Percentiles rank a stretch among this genome's conserved stretches.
Conservation (phyloP, 805 yeast species). For the Debaryomyces maramus region DNA sequence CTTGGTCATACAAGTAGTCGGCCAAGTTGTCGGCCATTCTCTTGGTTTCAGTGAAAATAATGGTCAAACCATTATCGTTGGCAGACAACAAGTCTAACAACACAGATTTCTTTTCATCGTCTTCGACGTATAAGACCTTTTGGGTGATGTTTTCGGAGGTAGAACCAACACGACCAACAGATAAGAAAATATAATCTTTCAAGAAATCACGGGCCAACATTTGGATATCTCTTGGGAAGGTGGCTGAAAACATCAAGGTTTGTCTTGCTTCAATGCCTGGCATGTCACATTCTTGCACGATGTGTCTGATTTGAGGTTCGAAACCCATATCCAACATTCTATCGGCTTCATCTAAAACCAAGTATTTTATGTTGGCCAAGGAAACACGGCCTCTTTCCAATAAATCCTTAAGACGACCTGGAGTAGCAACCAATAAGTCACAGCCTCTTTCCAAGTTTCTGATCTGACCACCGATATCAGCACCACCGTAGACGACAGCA, state of each 20-base stretch:
- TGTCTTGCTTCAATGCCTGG: conserved; percentile 89
- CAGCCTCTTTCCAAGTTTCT: conserved; percentile 91
- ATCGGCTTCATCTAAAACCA: conserved; percentile 98
- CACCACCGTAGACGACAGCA: conserved; percentile 98
- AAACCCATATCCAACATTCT: conserved; percentile 99
- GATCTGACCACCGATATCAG: conserved; percentile 85
- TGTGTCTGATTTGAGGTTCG: conserved; percentile 98
- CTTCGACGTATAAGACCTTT: conserved; percentile 87
- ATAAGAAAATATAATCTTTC: conserved; percentile 90
- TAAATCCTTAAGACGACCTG: conserved; percentile 97
- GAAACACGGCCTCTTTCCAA: conserved; percentile 94
- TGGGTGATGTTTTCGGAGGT: conserved; percentile 98
- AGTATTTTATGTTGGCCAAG: conserved; percentile 82
- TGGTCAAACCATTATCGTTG: conserved; percentile 80
- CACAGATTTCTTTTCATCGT: conserved; percentile 86
- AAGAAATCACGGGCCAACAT: conserved; percentile 96
- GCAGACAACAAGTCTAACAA: conserved; percentile 81
- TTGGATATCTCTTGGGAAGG: conserved; percentile 98
- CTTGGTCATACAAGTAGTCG: conserved; percentile 84
- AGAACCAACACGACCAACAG: conserved; percentile 99
- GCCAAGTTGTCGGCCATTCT: conserved; percentile 97
- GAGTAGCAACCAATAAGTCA: conserved; percentile 95
- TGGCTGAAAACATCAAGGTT: conserved; percentile 97
- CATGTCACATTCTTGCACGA: conserved; percentile 98
- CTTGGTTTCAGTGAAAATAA: conserved; percentile 97